Conservation (phyloP, 345 rosid genomes). For the Litchi chinensis region DNA sequence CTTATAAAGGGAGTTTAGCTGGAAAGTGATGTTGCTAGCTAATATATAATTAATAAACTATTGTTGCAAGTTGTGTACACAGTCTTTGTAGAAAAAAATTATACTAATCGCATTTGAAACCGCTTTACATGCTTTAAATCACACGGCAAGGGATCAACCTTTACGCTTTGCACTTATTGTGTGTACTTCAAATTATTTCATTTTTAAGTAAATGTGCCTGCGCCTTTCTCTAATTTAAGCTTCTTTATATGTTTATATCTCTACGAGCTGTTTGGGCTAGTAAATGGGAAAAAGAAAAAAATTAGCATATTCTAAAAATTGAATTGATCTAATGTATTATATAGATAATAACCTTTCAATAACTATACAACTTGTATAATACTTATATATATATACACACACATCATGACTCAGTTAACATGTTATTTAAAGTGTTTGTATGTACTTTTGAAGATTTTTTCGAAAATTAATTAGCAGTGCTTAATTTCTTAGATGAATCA, state of each 20-base stretch:
- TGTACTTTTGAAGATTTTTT: neutral
- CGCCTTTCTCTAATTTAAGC: neutral
- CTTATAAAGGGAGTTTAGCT: neutral
- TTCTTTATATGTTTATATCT: neutral
- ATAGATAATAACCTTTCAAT: too few relatives aligned
- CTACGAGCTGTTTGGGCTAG: neutral
- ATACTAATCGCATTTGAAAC: neutral
- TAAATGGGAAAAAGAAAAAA: too few relatives aligned
- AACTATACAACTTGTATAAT: too few relatives aligned
- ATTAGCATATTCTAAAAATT: too few relatives aligned
- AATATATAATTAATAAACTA: neutral
- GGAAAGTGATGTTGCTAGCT: slow-evolving; percentile 1
- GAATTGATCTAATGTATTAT: too few relatives aligned
- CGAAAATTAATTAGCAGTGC: neutral
- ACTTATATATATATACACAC: too few relatives aligned
- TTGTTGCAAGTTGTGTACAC: neutral
- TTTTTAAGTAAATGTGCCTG: neutral
- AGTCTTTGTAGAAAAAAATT: neutral
- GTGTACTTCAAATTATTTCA: neutral
- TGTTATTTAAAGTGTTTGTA: too few relatives aligned
- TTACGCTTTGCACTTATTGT: neutral
- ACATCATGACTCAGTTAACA: too few relatives aligned
- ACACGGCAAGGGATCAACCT: neutral
- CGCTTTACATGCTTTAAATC: neutral
- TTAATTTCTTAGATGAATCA: neutral